Evolutionary conservation across 345 rosid species (phyloP), one percentile per base, ranked within the genome.

Genomic region (Salix arbutifolia): DNA sequence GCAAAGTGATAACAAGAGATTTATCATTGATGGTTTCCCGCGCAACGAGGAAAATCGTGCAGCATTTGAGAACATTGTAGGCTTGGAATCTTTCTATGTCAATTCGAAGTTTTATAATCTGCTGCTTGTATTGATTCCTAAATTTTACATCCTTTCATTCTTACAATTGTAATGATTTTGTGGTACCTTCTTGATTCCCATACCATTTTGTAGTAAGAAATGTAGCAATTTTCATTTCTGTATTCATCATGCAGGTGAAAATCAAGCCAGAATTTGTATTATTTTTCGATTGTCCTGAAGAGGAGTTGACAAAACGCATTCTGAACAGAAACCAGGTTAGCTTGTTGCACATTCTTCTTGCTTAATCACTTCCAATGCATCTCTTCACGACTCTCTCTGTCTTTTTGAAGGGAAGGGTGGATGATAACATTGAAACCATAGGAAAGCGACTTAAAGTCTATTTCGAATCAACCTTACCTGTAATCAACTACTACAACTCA

Each of bases 11-110:
- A 91, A 91, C 72, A 86, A 88, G 77, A 94, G 85, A 73, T 89
- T 90, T 67, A 85, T 94, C 35, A 89, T 92, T 77, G 96, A 92
- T 87, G 98, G 94, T 13, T 94, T 94, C 73, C 98, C 97, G 77
- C 88, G 96, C 19, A 88, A 94, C 74, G 93, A 94, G 84, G 94
- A 92, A 78, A 94, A 90, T 77, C 90, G 88, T 26, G 85, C 87
- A 1, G 91, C 89, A 62, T 92, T 92, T 78, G 96, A 91, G 82
- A 83, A 58, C 71, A 87, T 86, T 73, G 96, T 89, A 86, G 90
- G 93, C 25, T 46, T 33, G 40, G 14, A 28, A 26, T 25, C 42
- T 44, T 37, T 14, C 30, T 48, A 6, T 28, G 21, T 46, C 5
- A 46, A 46, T 46, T 66, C 69, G 35, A 33, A 18, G 19, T 66